phyloP scores from a whole-genome alignment of 371 early-diverging fungal species.

The Batrachochytrium dendrobatidis region DNA sequence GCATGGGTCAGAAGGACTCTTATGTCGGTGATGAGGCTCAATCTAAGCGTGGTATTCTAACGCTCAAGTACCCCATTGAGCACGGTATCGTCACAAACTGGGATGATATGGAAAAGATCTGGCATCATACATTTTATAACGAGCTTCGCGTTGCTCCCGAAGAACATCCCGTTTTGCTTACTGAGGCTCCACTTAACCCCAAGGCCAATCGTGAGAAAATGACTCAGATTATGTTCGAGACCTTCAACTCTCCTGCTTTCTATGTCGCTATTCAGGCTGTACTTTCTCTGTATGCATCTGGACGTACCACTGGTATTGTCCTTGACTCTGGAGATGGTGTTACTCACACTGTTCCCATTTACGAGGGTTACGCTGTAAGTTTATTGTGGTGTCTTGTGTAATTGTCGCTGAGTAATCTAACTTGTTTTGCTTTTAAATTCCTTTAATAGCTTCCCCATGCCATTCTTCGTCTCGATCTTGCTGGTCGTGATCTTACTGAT shows the following conservation, averaged over 20 bases:
- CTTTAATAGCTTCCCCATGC: conserved; percentile 77
- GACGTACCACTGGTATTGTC: conserved; percentile 99
- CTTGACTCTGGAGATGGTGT: conserved; percentile 99
- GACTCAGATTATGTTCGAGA: conserved; percentile 99
- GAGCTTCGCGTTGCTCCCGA: conserved; percentile 84
- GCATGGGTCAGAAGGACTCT: conserved; percentile 99
- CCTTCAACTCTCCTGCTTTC: conserved; percentile 98
- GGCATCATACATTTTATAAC: conserved; percentile 96
- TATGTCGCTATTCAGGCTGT: conserved; percentile 99
- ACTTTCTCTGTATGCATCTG: conserved; percentile 95
- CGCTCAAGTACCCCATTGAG: conserved; percentile 99
- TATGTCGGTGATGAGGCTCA: conserved; percentile 99
- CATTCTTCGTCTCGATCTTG: conserved; percentile 94
- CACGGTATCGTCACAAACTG: conserved; percentile 99
- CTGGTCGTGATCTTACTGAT: conserved; percentile 97
- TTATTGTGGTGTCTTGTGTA: not conserved
- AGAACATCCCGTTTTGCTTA: conserved; percentile 98
- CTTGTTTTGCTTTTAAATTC: not conserved
- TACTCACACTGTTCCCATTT: conserved; percentile 99
- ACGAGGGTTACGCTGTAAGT: conserved; percentile 94
- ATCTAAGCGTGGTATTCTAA: conserved; percentile 98
- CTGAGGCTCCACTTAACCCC: conserved; percentile 99
- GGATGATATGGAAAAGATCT: conserved; percentile 99
- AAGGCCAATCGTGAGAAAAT: conserved; percentile 99
- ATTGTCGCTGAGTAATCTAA: not conserved